Conservation (phyloP, 2,329 filamentous ascomycete genomes). For the Ophiostoma sp. region DNA sequence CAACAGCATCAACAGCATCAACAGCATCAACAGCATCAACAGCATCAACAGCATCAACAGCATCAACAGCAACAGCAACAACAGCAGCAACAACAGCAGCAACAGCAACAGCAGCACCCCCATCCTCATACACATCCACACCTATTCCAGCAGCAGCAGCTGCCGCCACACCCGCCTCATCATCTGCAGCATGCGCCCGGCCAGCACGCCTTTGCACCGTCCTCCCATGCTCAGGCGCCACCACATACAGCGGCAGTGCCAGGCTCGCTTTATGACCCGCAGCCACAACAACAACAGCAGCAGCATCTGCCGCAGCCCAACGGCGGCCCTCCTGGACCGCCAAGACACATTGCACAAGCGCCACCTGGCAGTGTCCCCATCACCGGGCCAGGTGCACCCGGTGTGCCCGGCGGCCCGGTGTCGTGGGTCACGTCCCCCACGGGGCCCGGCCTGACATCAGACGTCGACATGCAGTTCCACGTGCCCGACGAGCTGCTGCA, state of each 20-base stretch:
- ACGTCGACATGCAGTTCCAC: constrained; percentile 22
- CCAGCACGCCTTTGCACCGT: neutral
- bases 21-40: neutral
- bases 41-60: neutral
- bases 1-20: neutral
- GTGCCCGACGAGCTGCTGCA: constrained; percentile 23
- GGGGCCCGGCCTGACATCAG: constrained; percentile 2
- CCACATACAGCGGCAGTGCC: neutral
- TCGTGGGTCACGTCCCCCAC: constrained; percentile 13
- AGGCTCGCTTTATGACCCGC: neutral
- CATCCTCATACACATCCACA: neutral
- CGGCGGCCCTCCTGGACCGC: neutral
- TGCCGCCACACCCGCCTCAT: constrained; percentile 6
- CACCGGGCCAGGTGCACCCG: neutral
- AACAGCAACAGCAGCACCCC: neutral
- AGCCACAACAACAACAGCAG: neutral
- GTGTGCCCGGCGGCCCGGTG: neutral
- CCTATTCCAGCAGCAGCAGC: neutral
- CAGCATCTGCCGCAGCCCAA: neutral
- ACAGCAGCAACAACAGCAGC: neutral
- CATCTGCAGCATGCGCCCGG: neutral
- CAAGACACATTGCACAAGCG: constrained; percentile 3
- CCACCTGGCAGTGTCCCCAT: neutral
- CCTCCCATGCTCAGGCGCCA: neutral
- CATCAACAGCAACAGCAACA: neutral